Evolutionary conservation across 345 rosid genomes (phyloP), one percentile per base, ranked within the genome.

Genomic region (Geranium brycei): DNA sequence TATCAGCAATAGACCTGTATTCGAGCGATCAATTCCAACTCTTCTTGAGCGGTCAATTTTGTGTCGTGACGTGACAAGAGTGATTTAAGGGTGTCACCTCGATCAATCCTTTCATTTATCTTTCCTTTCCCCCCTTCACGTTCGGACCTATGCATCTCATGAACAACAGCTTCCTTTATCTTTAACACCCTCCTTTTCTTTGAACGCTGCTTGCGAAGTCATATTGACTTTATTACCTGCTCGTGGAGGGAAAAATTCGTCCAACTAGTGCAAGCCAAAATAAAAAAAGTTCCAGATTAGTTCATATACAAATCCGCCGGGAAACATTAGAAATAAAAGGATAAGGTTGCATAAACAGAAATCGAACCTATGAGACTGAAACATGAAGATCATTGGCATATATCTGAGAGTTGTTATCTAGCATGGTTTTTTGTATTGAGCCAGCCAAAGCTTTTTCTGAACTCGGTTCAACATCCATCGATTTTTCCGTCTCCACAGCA

Each of bases 1-100:
- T 6, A 6, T 69, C 41, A 63, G 63, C 53, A 38, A 71, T 55
- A 64, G 53, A 47, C 98, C 95, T 85, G 96, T 68, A 85, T 77
- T 71, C 83, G 86, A 67, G 68, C 59, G 70, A 87, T 70, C 71
- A 89, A 71, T 63, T 85, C 89, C 68, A 74, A 81, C 78, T 89
- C 98, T 75, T 87, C 88, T 67, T 85, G 68, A 61, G 77, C 83
- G 62, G 89, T 85, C 78, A 91, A 72, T 68, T 80, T 85, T 11
- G 95, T 84, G 78, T 85, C 90, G 59, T 88, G 91, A 56, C 90
- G 84, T 87, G 87, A 70, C 72, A 88, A 79, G 74, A 91, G 88
- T 68, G 82, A 77, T 61, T 81, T 82, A 23, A 91, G 83, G 15
- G 91, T 82, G 74, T 80, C 90, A 64, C 76, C 77, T 8, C 74